Evolutionary conservation across 2,329 filamentous ascomycete genomes (phyloP).

Genomic region (Myriosclerotinia scirpicola): DNA sequence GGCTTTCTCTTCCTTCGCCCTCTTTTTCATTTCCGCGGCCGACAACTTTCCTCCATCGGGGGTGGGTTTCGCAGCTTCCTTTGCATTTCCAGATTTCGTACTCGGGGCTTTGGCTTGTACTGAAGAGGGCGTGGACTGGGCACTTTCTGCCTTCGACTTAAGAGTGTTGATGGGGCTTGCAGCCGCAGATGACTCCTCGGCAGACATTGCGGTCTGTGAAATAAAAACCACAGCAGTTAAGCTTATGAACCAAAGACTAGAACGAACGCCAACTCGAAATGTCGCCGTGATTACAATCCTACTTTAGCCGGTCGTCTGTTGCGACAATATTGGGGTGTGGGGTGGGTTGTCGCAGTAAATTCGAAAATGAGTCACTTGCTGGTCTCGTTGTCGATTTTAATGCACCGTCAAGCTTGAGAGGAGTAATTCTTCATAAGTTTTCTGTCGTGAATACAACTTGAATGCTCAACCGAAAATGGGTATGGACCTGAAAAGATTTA

Average conservation of each 20-base stretch:
- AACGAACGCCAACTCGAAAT: constrained; percentile 10
- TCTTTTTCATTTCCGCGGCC: constrained; percentile 68
- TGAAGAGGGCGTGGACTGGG: constrained; percentile 18
- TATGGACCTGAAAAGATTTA: background rate
- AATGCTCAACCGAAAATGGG: background rate
- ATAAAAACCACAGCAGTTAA: background rate
- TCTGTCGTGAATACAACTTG: background rate
- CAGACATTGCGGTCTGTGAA: constrained; percentile 24
- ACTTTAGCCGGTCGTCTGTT: background rate
- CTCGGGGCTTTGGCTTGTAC: constrained; percentile 19
- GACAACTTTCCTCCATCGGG: constrained; percentile 55
- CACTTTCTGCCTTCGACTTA: constrained; percentile 12
- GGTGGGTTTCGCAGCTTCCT: constrained; percentile 23
- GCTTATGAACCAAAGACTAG: constrained; percentile 11
- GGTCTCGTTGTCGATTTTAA: background rate
- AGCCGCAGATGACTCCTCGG: constrained; percentile 28
- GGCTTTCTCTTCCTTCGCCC: constrained; percentile 87
- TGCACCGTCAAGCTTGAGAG: background rate
- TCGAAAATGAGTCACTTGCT: constrained; percentile 21
- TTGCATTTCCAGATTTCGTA: constrained; percentile 24
- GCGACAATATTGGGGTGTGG: constrained; percentile 3
- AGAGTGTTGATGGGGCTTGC: constrained; percentile 23
- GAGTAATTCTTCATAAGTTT: background rate
- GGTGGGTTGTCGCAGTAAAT: constrained; percentile 6
- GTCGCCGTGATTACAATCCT: background rate